These are phyloP conservation scores for Anthostomella pinea DNA, from an alignment of 2,329 filamentous ascomycete genomes.

Conservation along the genomic window DNA sequence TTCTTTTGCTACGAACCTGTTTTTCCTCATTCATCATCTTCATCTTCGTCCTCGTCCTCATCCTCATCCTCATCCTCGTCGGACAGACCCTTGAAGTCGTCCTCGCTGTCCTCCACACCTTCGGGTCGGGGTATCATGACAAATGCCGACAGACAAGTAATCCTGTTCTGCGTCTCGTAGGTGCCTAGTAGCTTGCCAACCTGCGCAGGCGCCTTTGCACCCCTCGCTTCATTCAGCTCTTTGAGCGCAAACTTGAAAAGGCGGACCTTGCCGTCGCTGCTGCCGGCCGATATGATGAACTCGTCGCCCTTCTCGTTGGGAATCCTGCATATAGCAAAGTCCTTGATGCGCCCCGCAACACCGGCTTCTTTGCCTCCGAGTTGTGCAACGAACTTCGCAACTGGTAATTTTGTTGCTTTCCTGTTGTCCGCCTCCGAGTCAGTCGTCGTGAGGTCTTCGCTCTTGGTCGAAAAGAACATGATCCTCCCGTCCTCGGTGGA, in stretches of 20 bases:
- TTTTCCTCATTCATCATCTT: conserved; percentile 10
- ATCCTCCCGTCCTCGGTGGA: conserved; percentile 90
- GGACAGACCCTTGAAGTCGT: conserved; percentile 24
- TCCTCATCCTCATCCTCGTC: conserved; percentile 22
- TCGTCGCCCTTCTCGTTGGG: conserved; percentile 37
- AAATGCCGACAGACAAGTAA: conserved; percentile 86
- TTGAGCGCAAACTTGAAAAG: conserved; percentile 63
- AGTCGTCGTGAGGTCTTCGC: conserved; percentile 40
- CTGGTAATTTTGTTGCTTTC: conserved; percentile 41
- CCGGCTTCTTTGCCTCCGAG: conserved; percentile 71
- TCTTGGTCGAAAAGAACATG: conserved; percentile 73
- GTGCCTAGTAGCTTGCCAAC: conserved; percentile 68
- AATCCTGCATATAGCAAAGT: conserved; percentile 66
- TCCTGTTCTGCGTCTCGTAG: conserved; percentile 82
- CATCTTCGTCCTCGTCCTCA: conserved; percentile 17
- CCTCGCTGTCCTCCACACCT: conserved; percentile 56
- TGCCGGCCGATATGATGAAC: conserved; percentile 65
- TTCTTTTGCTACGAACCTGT: conserved; percentile 1
- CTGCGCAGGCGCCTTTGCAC: conserved; percentile 28
- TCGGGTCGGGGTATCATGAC: conserved; percentile 72
- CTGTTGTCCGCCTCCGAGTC: conserved; percentile 41
- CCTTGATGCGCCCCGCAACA: conserved; percentile 75
- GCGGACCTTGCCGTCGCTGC: conserved; percentile 83
- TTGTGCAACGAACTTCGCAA: conserved; percentile 69
- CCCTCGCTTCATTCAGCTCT: conserved; percentile 37